Conservation (phyloP, 2,329 filamentous ascomycete species). For the Westerdykella aurantiaca region DNA sequence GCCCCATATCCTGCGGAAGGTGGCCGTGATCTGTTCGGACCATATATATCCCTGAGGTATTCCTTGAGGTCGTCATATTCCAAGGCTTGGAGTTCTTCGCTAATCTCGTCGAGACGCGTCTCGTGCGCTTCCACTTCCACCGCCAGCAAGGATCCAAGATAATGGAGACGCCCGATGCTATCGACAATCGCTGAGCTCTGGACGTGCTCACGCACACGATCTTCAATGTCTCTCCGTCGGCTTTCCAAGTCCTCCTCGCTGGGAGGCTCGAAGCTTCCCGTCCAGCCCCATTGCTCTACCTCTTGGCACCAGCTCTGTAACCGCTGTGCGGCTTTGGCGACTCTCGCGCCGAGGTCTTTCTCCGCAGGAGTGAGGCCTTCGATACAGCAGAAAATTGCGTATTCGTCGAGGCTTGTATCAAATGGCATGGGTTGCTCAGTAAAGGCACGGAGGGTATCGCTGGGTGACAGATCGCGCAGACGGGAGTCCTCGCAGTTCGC, state of each 20-base stretch:
- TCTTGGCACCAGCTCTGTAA: constrained; percentile 73
- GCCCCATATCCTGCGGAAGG: constrained; percentile 37
- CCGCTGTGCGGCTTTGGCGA: constrained; percentile 63
- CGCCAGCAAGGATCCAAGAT: constrained; percentile 66
- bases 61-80: constrained; percentile 84
- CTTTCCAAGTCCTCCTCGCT: constrained; percentile 21
- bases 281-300: constrained; percentile 58
- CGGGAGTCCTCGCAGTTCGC: constrained; percentile 27
- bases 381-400: constrained; percentile 50
- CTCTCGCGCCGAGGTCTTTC: constrained; percentile 64
- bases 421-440: constrained; percentile 41
- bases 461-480: constrained; percentile 36
- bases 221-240: constrained; percentile 27
- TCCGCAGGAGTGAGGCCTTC: constrained; percentile 59
- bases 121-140: constrained; percentile 64
- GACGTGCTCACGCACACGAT: constrained; percentile 28
- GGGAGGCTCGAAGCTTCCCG: constrained; percentile 44
- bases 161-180: constrained; percentile 38
- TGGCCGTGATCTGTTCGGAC: constrained; percentile 42
- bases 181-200: constrained; percentile 16
- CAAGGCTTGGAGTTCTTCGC: constrained; percentile 60
- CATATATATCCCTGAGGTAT: constrained; percentile 77
- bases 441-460: constrained; percentile 39
- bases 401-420: constrained; percentile 38
- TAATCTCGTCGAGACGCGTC: constrained; percentile 67